phyloP scores from a whole-genome alignment of 2,329 filamentous ascomycete genomes.

The Cladosporium velox region DNA sequence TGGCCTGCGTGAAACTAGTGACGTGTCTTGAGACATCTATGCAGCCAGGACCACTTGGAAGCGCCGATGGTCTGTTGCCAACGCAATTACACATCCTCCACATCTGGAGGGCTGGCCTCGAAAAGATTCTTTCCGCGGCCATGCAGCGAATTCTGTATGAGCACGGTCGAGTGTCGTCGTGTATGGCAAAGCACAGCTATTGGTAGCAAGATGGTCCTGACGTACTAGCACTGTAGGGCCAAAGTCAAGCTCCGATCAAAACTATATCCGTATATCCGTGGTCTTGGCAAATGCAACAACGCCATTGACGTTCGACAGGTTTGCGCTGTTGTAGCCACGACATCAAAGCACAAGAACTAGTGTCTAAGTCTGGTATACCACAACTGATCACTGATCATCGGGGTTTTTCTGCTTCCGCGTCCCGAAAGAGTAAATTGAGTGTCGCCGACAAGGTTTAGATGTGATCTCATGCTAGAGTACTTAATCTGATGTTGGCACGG shows the following conservation, averaged over 20 bases:
- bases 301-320: background rate
- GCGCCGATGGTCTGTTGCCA: no score
- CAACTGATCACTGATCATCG: background rate
- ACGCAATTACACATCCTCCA: no score
- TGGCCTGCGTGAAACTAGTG: no score
- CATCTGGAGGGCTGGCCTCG: no score
- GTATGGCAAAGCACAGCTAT: background rate
- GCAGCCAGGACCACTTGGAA: no score
- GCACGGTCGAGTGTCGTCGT: background rate
- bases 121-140: no score
- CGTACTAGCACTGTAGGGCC: background rate
- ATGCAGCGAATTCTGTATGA: background rate
- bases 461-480: background rate
- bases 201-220: background rate
- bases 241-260: background rate
- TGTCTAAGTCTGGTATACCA: background rate
- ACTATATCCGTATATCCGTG: background rate
- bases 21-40: no score
- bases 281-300: background rate
- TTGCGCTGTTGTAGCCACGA: background rate
- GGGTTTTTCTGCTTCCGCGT: background rate
- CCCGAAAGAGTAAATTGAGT: background rate
- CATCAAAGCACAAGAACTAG: background rate
- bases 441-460: background rate
- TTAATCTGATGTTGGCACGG: background rate